Percentiles rank a stretch among this genome's conserved stretches.
These are phyloP conservation scores for Begonia peltatifolia DNA, from an alignment of 306 rosid genomes.

Conservation along the genomic window DNA sequence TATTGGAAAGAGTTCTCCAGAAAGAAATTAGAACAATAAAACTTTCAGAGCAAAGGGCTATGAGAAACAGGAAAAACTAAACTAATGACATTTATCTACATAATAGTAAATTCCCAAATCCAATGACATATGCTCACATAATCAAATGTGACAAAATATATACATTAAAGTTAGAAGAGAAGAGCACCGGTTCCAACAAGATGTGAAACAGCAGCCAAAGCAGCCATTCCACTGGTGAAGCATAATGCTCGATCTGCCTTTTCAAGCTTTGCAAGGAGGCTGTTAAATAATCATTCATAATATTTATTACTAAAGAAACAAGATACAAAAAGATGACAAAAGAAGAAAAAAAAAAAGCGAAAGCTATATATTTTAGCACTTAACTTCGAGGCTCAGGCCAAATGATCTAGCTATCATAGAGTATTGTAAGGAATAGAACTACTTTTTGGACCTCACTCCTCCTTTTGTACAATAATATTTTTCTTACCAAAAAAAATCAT, in stretches of 20 bases:
- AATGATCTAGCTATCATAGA: too few relatives aligned
- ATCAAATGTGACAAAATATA: not conserved
- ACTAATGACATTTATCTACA: too few relatives aligned
- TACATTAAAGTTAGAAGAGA: conserved; percentile 9
- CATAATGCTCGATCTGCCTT: conserved; percentile 88
- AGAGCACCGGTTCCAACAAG: conserved; percentile 62
- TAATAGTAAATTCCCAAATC: too few relatives aligned
- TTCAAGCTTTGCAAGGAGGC: conserved; percentile 74
- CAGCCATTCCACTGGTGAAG: conserved; percentile 98
- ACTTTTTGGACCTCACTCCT: not conserved
- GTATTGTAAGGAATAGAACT: not conserved
- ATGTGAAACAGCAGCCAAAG: conserved; percentile 66
- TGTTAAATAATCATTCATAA: conserved; percentile 18
- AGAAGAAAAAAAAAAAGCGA: not conserved
- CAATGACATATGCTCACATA: not conserved
- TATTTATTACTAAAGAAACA: not conserved
- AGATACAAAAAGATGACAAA: conserved; percentile 9
- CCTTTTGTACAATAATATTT: too few relatives aligned
- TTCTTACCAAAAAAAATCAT: too few relatives aligned
- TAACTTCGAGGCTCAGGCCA: too few relatives aligned
- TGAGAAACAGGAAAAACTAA: too few relatives aligned
- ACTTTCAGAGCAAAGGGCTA: too few relatives aligned
- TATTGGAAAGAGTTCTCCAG: too few relatives aligned
- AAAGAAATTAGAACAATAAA: too few relatives aligned
- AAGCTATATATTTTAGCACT: too few relatives aligned